phyloP scores from a whole-genome alignment of 371 early-diverging fungal genomes.

The Scutellospora calospora region DNA sequence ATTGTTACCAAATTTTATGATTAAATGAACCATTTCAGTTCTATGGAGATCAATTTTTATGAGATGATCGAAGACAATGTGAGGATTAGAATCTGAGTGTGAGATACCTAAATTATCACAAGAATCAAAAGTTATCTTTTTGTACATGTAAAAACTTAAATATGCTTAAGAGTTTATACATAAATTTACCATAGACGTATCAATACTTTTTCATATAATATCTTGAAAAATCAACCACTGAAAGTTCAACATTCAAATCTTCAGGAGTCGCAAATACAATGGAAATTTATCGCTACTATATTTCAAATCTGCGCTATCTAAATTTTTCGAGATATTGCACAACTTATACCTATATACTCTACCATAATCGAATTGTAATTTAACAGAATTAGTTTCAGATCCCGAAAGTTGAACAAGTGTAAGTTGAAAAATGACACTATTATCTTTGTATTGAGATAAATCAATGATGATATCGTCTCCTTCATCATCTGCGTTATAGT shows the following conservation, averaged over 20 bases:
- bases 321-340: too few relatives aligned
- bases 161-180: too few relatives aligned
- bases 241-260: background rate
- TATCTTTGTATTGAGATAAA: constrained; percentile 46
- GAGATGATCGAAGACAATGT: too few relatives aligned
- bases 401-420: constrained; percentile 30
- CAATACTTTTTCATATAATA: constrained; percentile 44
- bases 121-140: too few relatives aligned
- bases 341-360: too few relatives aligned
- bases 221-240: constrained; percentile 49
- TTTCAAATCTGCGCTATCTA: too few relatives aligned
- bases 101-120: background rate
- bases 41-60: constrained; percentile 52
- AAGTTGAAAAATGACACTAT: background rate
- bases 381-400: too few relatives aligned
- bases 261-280: constrained; percentile 1
- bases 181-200: constrained; percentile 37
- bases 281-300: background rate
- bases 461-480: constrained; percentile 50
- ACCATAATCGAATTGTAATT: too few relatives aligned
- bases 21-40: constrained; percentile 58
- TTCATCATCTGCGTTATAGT: constrained; percentile 64
- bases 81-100: constrained; percentile 51
- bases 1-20: constrained; percentile 51
- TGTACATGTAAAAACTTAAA: too few relatives aligned